Percentiles rank a stretch among this genome's conserved stretches.
Conservation (phyloP, 768 basidiomycete genomes). For the Macrolepiota fuliginosa region DNA sequence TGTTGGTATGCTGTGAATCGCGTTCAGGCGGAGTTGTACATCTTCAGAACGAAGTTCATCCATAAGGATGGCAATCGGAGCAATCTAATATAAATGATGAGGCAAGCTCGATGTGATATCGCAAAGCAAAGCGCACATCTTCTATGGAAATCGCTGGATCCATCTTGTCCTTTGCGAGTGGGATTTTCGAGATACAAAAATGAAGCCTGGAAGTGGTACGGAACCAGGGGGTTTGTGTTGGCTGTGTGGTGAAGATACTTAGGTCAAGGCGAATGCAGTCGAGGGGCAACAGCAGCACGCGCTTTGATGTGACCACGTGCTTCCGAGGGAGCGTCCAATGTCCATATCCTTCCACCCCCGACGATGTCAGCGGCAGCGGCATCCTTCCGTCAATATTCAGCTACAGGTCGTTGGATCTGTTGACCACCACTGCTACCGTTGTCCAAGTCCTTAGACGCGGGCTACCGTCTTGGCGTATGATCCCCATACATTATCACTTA, state of each 20-base stretch:
- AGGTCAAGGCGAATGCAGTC: background rate
- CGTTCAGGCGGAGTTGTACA: slow-evolving; percentile 92
- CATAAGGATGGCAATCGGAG: slow-evolving; percentile 95
- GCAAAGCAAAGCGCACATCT: slow-evolving; percentile 50
- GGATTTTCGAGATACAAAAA: slow-evolving; percentile 19
- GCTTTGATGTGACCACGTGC: slow-evolving; percentile 4
- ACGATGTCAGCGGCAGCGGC: no score
- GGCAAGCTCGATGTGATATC: slow-evolving; percentile 22
- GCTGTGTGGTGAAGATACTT: slow-evolving; percentile 1
- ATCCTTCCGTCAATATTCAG: no score
- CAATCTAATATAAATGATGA: slow-evolving; percentile 51
- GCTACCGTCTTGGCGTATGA: no score
- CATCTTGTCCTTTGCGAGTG: slow-evolving; percentile 35
- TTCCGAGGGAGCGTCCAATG: background rate
- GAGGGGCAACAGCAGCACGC: background rate
- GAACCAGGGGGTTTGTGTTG: slow-evolving; percentile 6
- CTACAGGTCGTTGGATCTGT: no score
- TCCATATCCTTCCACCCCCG: no score
- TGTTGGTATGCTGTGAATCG: slow-evolving; percentile 95
- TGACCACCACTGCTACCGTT: no score
- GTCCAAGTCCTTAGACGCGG: no score
- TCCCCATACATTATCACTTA: no score
- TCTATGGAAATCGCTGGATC: slow-evolving; percentile 64
- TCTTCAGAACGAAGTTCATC: slow-evolving; percentile 98
- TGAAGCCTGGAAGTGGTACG: background rate